Percentiles rank a stretch among this genome's conserved stretches.
Conservation (phyloP, 2,329 filamentous ascomycete genomes). For the Fusarium solani-melongenae region DNA sequence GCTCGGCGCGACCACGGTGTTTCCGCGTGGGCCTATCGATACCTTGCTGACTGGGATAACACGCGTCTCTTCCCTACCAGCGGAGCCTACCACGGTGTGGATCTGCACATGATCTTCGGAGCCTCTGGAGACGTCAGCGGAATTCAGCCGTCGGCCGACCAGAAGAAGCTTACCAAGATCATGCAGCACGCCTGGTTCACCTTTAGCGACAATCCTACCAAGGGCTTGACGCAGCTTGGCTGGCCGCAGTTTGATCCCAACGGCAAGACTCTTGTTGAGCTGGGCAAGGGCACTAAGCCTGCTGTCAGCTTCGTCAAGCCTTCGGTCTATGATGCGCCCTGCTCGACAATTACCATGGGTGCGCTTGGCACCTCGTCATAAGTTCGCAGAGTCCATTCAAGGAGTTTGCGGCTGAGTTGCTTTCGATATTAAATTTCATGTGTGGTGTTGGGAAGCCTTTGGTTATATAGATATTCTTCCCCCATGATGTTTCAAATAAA, state of each 20-base stretch:
- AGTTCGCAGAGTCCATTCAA: background rate
- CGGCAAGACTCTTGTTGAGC: slow-evolving; percentile 19
- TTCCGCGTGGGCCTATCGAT: slow-evolving; percentile 58
- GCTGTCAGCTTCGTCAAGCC: slow-evolving; percentile 21
- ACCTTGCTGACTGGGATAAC: slow-evolving; percentile 62
- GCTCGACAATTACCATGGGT: slow-evolving; percentile 34
- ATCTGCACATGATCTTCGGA: slow-evolving; percentile 60
- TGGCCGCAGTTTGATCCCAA: slow-evolving; percentile 40
- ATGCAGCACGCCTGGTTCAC: slow-evolving; percentile 56
- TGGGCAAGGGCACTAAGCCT: slow-evolving; percentile 20
- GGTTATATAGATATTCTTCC: background rate
- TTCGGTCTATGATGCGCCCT: slow-evolving; percentile 24
- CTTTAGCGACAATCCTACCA: slow-evolving; percentile 52
- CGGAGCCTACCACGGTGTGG: slow-evolving; percentile 61
- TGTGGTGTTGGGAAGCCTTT: background rate
- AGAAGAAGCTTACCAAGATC: slow-evolving; percentile 47
- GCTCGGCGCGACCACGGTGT: slow-evolving; percentile 49
- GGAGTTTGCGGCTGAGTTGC: background rate
- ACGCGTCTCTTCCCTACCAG: slow-evolving; percentile 57
- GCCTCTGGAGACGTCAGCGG: slow-evolving; percentile 53
- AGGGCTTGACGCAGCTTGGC: slow-evolving; percentile 45
- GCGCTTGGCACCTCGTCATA: slow-evolving; percentile 17
- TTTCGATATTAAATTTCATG: background rate
- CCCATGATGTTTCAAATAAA: background rate
- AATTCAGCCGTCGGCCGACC: slow-evolving; percentile 43